phyloP scores from a whole-genome alignment of 1,284 basidiomycete genomes.

The Erythrobasidium hasegawianum region DNA sequence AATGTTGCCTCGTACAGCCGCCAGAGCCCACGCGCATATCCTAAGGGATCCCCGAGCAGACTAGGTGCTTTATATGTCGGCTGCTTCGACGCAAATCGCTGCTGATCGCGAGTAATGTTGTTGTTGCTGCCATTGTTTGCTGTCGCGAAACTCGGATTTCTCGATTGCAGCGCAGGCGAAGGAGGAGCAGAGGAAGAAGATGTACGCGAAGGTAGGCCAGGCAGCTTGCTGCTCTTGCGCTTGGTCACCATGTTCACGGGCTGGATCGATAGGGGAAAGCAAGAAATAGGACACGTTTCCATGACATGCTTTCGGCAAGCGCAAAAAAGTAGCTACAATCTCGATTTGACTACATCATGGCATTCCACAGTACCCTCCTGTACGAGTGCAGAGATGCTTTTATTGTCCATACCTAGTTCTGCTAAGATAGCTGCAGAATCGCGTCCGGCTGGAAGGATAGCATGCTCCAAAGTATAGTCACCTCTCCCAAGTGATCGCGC shows the following conservation, averaged over 20 bases:
- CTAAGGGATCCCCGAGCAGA: constrained; percentile 3
- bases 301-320: too few relatives aligned
- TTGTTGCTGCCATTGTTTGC: background rate
- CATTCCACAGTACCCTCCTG: constrained; percentile 42
- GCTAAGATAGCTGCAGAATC: constrained; percentile 46
- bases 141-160: background rate
- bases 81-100: background rate
- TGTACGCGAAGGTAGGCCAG: background rate
- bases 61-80: constrained; percentile 13
- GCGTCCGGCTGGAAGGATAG: constrained; percentile 44
- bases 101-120: background rate
- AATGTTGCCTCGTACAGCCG: constrained; percentile 33
- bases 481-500: constrained; percentile 22
- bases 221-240: background rate
- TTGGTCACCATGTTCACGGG: too few relatives aligned
- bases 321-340: too few relatives aligned
- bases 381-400: background rate
- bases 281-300: too few relatives aligned
- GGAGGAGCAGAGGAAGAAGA: constrained; percentile 1
- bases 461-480: constrained; percentile 8
- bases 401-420: constrained; percentile 35
- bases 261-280: too few relatives aligned
- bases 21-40: constrained; percentile 15
- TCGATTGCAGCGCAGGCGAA: background rate
- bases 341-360: constrained; percentile 22